Conservation (phyloP, 2,329 filamentous ascomycete genomes). For the Dactylonectria macrodidyma region DNA sequence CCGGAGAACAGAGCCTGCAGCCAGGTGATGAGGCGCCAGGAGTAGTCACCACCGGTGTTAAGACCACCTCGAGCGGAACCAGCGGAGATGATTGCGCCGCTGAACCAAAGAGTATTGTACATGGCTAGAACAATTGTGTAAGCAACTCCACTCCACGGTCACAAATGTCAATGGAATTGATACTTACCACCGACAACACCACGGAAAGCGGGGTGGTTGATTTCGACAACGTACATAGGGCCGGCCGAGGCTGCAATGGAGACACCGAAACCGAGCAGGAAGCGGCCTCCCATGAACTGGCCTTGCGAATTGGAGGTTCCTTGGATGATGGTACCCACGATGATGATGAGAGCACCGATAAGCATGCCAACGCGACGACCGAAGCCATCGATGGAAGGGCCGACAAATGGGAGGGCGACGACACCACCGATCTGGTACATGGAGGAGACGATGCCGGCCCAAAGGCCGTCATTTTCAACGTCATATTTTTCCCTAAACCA, state of each 20-base stretch:
- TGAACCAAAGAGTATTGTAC: constrained; percentile 62
- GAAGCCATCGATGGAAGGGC: constrained; percentile 62
- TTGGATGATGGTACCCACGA: constrained; percentile 63
- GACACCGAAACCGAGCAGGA: constrained; percentile 69
- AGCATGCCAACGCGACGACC: constrained; percentile 58
- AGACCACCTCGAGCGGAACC: constrained; percentile 63
- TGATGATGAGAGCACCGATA: constrained; percentile 58
- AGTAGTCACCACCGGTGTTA: constrained; percentile 54
- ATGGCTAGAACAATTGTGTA: constrained; percentile 37
- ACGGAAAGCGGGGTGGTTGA: constrained; percentile 62
- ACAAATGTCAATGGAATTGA: background rate
- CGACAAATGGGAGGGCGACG: constrained; percentile 61
- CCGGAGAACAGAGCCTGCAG: constrained; percentile 61
- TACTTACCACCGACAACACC: constrained; percentile 56
- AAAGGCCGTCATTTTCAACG: constrained; percentile 60
- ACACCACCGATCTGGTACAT: constrained; percentile 69
- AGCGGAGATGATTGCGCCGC: constrained; percentile 66
- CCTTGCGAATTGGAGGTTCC: constrained; percentile 54
- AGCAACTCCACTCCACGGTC: background rate
- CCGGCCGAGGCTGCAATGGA: constrained; percentile 61
- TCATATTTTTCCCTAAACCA: constrained; percentile 58
- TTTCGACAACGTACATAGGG: constrained; percentile 64
- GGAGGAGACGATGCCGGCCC: constrained; percentile 65
- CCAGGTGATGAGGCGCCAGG: constrained; percentile 61
- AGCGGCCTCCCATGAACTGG: constrained; percentile 70